phyloP scores from a whole-genome alignment of 257 asterid genomes.

The Penstemon davidsonii region DNA sequence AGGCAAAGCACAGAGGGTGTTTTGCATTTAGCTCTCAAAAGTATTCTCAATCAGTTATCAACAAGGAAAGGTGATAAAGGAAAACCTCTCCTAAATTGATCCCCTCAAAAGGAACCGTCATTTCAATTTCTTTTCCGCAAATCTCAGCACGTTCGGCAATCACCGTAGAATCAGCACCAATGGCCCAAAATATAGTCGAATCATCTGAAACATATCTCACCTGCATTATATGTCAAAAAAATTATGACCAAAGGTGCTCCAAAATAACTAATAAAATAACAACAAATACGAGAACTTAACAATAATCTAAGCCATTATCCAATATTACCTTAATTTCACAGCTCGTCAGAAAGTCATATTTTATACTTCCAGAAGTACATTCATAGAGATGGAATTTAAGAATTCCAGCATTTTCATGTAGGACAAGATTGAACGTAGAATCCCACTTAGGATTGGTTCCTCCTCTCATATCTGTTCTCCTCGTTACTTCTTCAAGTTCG shows the following conservation, averaged over 20 bases:
- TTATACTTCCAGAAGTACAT: constrained; percentile 66
- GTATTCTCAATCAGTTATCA: neutral
- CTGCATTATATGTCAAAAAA: constrained; percentile 42
- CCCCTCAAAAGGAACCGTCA: constrained; percentile 95
- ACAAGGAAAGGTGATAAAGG: constrained; percentile 1
- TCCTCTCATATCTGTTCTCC: constrained; percentile 60
- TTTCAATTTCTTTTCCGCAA: constrained; percentile 80
- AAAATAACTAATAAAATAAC: neutral
- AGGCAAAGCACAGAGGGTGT: too few relatives aligned
- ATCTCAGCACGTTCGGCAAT: constrained; percentile 70
- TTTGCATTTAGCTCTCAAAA: too few relatives aligned
- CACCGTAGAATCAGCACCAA: constrained; percentile 56
- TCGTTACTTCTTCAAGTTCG: constrained; percentile 80
- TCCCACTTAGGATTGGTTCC: constrained; percentile 89
- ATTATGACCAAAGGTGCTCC: constrained; percentile 2
- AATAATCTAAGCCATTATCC: neutral
- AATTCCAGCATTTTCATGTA: constrained; percentile 76
- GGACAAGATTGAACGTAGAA: constrained; percentile 69
- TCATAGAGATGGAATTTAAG: constrained; percentile 74
- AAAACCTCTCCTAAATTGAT: constrained; percentile 79
- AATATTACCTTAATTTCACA: constrained; percentile 83
- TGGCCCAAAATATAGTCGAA: constrained; percentile 96
- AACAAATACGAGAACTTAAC: neutral
- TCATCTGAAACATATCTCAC: constrained; percentile 78
- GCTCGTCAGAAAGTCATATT: constrained; percentile 77